phyloP scores from a whole-genome alignment of 257 asterid species.

The Rehmannia glutinosa region DNA sequence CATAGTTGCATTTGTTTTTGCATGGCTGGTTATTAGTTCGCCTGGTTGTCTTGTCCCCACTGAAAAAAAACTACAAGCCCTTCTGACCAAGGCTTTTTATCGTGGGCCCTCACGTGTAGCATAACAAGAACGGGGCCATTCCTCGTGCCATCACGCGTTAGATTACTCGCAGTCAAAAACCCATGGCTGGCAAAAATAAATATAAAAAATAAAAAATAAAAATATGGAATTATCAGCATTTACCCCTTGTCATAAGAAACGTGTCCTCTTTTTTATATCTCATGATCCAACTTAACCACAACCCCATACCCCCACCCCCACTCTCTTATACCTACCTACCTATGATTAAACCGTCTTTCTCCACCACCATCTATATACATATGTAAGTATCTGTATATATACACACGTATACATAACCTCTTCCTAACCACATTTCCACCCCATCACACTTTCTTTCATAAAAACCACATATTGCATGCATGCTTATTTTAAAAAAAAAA shows the following conservation, averaged over 20 bases:
- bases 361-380: background rate
- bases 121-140: conserved; percentile 24
- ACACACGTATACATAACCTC: no score
- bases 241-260: conserved; percentile 69
- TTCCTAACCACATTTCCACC: no score
- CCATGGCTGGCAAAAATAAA: conserved; percentile 17
- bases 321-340: no score
- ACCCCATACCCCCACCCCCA: conserved; percentile 16
- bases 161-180: conserved; percentile 51
- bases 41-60: no score
- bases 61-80: background rate
- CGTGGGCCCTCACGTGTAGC: conserved; percentile 13
- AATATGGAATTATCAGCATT: conserved; percentile 39
- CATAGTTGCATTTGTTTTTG: no score
- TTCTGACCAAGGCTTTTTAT: background rate
- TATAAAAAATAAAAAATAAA: background rate
- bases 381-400: no score
- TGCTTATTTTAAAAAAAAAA: no score
- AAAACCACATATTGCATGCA: no score
- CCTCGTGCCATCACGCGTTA: conserved; percentile 87
- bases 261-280: conserved; percentile 52
- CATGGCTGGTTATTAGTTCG: no score
- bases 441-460: no score
- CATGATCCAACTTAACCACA: conserved; percentile 28
- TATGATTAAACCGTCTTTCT: background rate